These are phyloP conservation scores for Sarocladium brachiariae DNA, from an alignment of 2,329 filamentous ascomycete genomes.

Conservation along the genomic window DNA sequence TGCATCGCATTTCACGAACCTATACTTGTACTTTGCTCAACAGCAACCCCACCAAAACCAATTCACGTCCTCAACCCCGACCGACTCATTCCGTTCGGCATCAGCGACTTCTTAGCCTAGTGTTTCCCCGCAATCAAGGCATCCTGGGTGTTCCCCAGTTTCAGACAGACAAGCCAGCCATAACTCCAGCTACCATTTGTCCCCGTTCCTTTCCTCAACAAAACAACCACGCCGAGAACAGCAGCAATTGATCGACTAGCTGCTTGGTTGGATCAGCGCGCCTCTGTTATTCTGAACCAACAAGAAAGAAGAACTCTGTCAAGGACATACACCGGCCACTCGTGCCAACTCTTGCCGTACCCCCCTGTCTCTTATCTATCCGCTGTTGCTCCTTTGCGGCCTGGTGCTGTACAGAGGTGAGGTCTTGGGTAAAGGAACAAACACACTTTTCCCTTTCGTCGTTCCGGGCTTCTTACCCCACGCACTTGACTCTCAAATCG, in stretches of 20 bases:
- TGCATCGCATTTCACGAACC: not conserved
- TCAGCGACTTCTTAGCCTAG: slow-evolving; percentile 3
- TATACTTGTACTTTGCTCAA: not conserved
- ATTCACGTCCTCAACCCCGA: too few species aligned
- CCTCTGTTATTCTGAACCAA: too few species aligned
- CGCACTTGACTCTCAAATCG: not conserved
- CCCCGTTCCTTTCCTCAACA: slow-evolving; percentile 4
- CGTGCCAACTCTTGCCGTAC: too few species aligned
- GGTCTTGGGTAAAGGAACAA: slow-evolving; percentile 1
- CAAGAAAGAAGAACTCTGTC: too few species aligned
- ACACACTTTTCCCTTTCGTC: not conserved
- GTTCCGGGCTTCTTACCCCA: not conserved
- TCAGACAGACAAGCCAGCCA: slow-evolving; percentile 7
- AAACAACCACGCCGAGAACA: too few species aligned
- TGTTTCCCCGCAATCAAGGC: slow-evolving; percentile 5
- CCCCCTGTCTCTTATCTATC: too few species aligned
- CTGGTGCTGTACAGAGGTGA: too few species aligned
- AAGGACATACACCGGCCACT: too few species aligned
- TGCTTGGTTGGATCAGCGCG: not conserved
- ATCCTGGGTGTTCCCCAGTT: too few species aligned
- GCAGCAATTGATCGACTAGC: too few species aligned
- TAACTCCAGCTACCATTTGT: slow-evolving; percentile 1
- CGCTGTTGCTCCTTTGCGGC: too few species aligned
- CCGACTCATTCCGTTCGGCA: not conserved
- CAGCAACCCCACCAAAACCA: not conserved